Conservation (phyloP, 75 land plant genomes). For the Cupressus sempervirens region DNA sequence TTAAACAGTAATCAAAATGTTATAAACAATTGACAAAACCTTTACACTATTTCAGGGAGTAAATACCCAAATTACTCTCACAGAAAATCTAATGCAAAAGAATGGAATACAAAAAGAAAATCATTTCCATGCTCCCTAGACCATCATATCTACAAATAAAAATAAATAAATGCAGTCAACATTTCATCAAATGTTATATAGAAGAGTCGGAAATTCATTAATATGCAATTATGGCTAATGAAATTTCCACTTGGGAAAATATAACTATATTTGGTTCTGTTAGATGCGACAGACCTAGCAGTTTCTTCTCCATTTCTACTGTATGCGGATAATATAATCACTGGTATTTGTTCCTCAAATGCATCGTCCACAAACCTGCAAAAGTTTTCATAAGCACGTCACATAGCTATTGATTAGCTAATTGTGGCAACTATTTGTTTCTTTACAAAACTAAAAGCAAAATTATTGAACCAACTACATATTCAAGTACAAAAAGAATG, state of each 20-base stretch:
- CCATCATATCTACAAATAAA: background rate
- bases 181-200: background rate
- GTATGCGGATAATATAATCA: conserved; percentile 58
- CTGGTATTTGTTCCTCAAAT: conserved; percentile 51
- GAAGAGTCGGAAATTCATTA: background rate
- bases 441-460: background rate
- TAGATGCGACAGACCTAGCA: conserved; percentile 43
- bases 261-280: background rate
- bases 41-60: background rate
- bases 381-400: background rate
- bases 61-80: background rate
- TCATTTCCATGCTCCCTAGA: background rate
- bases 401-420: background rate
- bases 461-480: background rate
- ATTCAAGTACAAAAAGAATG: background rate
- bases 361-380: conserved; percentile 88
- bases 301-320: conserved; percentile 65
- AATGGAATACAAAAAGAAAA: background rate
- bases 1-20: background rate
- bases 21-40: background rate
- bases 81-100: background rate
- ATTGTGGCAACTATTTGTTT: background rate
- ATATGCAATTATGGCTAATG: background rate
- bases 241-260: too few species aligned
- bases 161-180: background rate